Base-by-base conservation (phyloP, 2,329 filamentous ascomycete species). In the Zalaria sp. region DNA sequence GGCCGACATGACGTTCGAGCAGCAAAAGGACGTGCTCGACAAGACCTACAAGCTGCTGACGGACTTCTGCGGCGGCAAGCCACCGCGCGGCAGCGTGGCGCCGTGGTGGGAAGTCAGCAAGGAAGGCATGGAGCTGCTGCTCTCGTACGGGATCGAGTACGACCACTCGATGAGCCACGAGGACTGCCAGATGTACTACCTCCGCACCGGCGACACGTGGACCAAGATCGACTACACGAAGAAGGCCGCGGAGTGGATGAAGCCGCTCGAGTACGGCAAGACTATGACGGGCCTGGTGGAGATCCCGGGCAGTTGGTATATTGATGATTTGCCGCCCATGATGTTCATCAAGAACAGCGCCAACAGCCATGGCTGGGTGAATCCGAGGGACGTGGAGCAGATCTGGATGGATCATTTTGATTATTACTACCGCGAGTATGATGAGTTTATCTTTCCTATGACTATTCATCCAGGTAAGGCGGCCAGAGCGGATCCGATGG, bases 371-470 rank as follows among this genome's bases (percentile, higher is more conserved):
- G 77, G 78, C 3, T 79, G 60, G 60, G 63, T 67, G 1, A 53
- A 50, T 18, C 62, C 70, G 1, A 60, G 71, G 11, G 75, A 77
- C 43, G 68, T 79, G 0, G 75, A 80, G 48, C 71, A 75, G 25
- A 69, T 79, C 29, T 80, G 75, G 75, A 65, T 68, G 57, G 73
- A 79, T 43, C 75, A 80, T 47, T 80, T 81, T 40, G 72, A 79
- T 50, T 84, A 84, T 58, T 84, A 80, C 51, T 85, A 85, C 56
- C 66, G 79, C 28, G 79, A 85, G 56, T 81, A 82, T 47, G 79
- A 85, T 51, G 77, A 83, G 51, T 84, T 84, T 47, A 71, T 83
- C 40, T 85, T 85, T 50, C 80, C 81, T 0, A 81, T 84, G 62
- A 84, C 80, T 0, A 79, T 83, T 35, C 81, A 85, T 57, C 81